Conservation (phyloP, 495 filamentous ascomycete genomes). For the Penicillium psychrofluorescens region DNA sequence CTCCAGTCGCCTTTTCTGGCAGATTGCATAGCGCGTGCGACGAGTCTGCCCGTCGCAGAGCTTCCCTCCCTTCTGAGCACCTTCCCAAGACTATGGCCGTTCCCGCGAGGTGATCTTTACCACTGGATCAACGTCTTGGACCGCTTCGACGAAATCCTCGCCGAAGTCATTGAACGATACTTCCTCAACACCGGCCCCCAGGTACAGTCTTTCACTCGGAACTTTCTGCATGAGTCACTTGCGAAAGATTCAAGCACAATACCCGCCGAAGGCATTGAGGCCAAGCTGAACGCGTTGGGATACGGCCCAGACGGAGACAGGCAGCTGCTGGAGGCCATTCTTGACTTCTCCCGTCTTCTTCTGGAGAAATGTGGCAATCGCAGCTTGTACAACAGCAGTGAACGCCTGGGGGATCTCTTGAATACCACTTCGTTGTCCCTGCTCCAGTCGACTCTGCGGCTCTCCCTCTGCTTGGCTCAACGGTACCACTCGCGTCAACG, state of each 20-base stretch:
- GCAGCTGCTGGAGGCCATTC: constrained; percentile 67
- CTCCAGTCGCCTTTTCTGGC: constrained; percentile 77
- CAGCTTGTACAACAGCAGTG: constrained; percentile 90
- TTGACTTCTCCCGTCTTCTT: constrained; percentile 78
- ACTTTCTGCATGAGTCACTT: constrained; percentile 52
- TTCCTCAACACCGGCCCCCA: constrained; percentile 76
- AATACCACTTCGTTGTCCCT: constrained; percentile 77
- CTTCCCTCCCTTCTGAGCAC: constrained; percentile 68
- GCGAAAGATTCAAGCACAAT: constrained; percentile 27
- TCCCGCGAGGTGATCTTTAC: constrained; percentile 94
- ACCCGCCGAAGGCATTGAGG: constrained; percentile 41
- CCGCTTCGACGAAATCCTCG: constrained; percentile 84
- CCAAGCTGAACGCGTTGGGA: constrained; percentile 48
- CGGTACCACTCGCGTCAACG: constrained; percentile 84
- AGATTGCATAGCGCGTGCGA: constrained; percentile 64
- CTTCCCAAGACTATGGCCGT: constrained; percentile 87
- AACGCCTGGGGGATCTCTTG: constrained; percentile 77
- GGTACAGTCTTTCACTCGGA: constrained; percentile 59
- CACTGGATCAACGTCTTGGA: constrained; percentile 97
- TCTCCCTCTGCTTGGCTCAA: constrained; percentile 79
- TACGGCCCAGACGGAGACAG: constrained; percentile 69
- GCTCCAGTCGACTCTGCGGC: constrained; percentile 62
- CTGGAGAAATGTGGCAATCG: constrained; percentile 95
- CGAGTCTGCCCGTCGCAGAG: constrained; percentile 61
- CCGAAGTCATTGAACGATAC: constrained; percentile 75